These are phyloP conservation scores for Rosa lucieae DNA, from an alignment of 306 rosid genomes.

Conservation along the genomic window DNA sequence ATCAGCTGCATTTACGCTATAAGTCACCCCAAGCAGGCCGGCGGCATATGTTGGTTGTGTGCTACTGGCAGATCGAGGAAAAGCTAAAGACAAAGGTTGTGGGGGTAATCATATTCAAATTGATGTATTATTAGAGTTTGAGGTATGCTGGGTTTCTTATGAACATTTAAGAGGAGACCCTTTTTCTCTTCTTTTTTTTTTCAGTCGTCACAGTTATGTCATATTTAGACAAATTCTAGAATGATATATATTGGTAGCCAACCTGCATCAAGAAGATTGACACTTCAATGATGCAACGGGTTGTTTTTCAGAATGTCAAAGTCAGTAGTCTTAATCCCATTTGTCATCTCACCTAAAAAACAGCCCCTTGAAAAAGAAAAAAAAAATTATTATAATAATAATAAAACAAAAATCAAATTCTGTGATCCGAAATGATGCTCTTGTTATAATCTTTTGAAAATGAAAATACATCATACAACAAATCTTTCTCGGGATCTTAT, in stretches of 20 bases:
- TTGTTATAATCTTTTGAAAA: background rate
- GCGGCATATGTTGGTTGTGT: conserved; percentile 5
- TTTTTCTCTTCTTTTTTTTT: background rate
- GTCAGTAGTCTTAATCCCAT: background rate
- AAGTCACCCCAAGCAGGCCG: background rate
- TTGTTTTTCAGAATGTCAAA: background rate
- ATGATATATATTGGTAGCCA: conserved; percentile 3
- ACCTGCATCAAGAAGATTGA: background rate
- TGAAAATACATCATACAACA: background rate
- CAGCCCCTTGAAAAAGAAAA: background rate
- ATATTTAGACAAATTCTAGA: background rate
- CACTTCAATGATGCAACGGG: background rate
- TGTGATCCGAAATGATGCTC: conserved; percentile 2
- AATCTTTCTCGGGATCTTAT: background rate
- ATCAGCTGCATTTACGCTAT: background rate
- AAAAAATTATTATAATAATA: background rate
- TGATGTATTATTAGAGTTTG: background rate
- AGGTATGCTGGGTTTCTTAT: background rate
- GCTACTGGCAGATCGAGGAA: conserved; percentile 10
- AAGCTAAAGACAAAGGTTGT: conserved; percentile 1
- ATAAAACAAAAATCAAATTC: background rate
- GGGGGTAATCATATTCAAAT: conserved; percentile 8
- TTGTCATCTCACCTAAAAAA: background rate
- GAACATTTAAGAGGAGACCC: background rate
- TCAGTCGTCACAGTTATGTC: background rate